These are phyloP conservation scores for Diplodia corticola DNA, from an alignment of 2,329 filamentous ascomycete genomes.

Conservation along the genomic window DNA sequence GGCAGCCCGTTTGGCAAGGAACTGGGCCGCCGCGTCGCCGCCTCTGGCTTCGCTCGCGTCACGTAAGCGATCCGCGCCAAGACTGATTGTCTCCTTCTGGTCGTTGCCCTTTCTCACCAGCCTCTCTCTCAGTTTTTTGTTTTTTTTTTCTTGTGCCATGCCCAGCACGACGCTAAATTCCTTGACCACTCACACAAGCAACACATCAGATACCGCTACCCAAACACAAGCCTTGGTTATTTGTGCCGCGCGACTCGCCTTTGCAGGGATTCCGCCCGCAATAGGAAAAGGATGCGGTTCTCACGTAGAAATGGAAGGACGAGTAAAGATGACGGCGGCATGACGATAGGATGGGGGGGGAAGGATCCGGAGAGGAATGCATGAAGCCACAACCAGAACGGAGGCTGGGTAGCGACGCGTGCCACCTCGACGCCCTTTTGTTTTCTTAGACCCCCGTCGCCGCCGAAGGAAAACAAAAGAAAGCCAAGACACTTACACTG, in stretches of 20 bases:
- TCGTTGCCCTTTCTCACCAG: not conserved
- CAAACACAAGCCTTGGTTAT: not conserved
- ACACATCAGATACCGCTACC: not conserved
- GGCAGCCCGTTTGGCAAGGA: slow-evolving; percentile 7
- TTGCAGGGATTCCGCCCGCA: not conserved
- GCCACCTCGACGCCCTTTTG: not conserved
- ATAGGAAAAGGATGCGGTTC: not conserved
- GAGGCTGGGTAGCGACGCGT: not conserved
- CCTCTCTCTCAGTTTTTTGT: not conserved
- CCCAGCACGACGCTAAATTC: not conserved
- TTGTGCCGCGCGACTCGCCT: not conserved
- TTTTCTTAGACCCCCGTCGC: not conserved
- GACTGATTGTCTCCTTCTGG: not conserved
- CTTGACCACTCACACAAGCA: not conserved
- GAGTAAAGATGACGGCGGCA: slow-evolving; percentile 15
- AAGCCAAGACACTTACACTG: slow-evolving; percentile 1
- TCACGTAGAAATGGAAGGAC: not conserved
- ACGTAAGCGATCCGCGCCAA: slow-evolving; percentile 17
- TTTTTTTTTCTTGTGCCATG: no score
- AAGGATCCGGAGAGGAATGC: not conserved
- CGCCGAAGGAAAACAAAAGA: not conserved
- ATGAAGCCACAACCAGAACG: not conserved
- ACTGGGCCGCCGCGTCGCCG: not conserved
- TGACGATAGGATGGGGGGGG: not conserved
- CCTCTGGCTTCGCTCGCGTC: not conserved